Evolutionary conservation across 345 rosid species (phyloP).

Genomic region (Rhodomyrtus tomentosa): DNA sequence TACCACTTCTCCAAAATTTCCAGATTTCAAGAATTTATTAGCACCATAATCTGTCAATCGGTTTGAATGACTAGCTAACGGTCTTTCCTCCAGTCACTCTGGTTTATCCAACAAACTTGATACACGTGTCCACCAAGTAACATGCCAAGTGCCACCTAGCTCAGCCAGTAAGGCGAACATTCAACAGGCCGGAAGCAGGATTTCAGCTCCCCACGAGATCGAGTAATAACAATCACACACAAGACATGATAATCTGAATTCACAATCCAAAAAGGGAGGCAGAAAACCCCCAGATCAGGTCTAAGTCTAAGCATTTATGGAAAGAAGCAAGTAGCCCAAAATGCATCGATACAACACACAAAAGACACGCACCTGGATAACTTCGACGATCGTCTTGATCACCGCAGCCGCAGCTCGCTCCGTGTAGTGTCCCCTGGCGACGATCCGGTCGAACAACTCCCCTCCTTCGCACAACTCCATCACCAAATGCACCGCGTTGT

Average conservation of each 20-base stretch:
- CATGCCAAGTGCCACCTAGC: not conserved
- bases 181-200: not conserved
- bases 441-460: conserved; percentile 92
- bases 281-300: not conserved
- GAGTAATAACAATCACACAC: not conserved
- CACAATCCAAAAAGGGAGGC: not conserved
- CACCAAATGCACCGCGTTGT: conserved; percentile 79
- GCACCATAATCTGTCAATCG: not conserved
- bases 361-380: conserved; percentile 59
- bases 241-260: not conserved
- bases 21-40: not conserved
- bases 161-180: not conserved
- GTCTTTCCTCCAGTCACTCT: not conserved
- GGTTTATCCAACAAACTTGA: not conserved
- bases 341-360: not conserved
- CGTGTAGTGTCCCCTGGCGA: conserved; percentile 91
- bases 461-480: conserved; percentile 99
- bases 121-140: not conserved
- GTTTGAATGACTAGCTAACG: not conserved
- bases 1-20: not conserved
- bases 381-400: conserved; percentile 81
- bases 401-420: conserved; percentile 95
- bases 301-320: not conserved
- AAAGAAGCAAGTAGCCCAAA: not conserved
- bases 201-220: not conserved